Percentiles rank a stretch among this genome's conserved stretches.
phyloP scores from a whole-genome alignment of 352 stramenopile genomes.

The Globisporangium acanthophoron region DNA sequence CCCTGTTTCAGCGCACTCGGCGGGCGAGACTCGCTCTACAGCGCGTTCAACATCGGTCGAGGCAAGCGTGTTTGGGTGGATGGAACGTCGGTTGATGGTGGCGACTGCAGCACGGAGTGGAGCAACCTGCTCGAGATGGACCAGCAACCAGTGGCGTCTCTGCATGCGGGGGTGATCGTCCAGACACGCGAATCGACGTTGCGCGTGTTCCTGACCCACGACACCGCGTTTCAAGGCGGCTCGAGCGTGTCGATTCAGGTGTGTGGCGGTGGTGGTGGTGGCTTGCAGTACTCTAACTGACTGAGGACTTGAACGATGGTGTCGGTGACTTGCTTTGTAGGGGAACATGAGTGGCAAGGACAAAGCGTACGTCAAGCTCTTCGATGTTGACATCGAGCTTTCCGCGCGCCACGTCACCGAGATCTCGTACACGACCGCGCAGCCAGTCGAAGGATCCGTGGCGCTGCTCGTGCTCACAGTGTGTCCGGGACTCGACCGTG shows the following conservation, averaged over 20 bases:
- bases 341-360: constrained; percentile 23
- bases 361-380: constrained; percentile 40
- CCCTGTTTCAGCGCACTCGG: constrained; percentile 30
- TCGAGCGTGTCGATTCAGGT: constrained; percentile 28
- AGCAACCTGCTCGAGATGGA: constrained; percentile 33
- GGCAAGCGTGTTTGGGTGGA: constrained; percentile 22
- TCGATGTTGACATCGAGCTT: constrained; percentile 34
- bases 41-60: constrained; percentile 29
- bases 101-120: constrained; percentile 12
- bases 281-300: not conserved
- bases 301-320: not conserved
- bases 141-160: constrained; percentile 18
- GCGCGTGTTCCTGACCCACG: constrained; percentile 19
- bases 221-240: constrained; percentile 31
- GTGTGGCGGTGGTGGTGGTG: not conserved
- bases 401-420: constrained; percentile 28
- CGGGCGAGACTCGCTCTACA: constrained; percentile 30
- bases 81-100: constrained; percentile 4
- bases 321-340: constrained; percentile 8
- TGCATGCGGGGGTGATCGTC: constrained; percentile 24
- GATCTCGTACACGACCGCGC: constrained; percentile 30
- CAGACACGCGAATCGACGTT: constrained; percentile 21
- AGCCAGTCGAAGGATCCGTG: constrained; percentile 22
- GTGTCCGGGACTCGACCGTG: constrained; percentile 29
- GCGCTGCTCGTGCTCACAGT: constrained; percentile 32